A percentile compares a stretch with the other conserved stretches of the same genome.
Conservation (phyloP, 805 yeast species). For the Tetrapisispora phaffii region DNA sequence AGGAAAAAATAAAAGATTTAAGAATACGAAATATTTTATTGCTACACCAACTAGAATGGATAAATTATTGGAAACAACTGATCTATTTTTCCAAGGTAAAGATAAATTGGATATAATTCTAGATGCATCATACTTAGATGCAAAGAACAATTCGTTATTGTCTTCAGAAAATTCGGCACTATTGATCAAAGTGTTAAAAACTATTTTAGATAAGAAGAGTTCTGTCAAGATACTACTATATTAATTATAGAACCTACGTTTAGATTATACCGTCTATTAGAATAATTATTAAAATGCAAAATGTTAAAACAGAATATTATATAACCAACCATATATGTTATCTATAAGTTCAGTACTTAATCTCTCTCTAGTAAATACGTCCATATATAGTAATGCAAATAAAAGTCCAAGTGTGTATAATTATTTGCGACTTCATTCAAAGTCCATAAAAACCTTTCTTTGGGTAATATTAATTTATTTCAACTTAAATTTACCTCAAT, state of each 20-base stretch:
- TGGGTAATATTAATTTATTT: too few species aligned
- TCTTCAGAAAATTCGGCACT: constrained; percentile 20
- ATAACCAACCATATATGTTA: neutral
- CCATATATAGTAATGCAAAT: constrained; percentile 1
- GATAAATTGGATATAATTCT: constrained; percentile 28
- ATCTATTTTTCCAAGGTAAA: constrained; percentile 26
- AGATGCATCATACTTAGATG: constrained; percentile 28
- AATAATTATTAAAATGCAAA: neutral
- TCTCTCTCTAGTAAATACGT: neutral
- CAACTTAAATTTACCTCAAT: too few species aligned
- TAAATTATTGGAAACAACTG: constrained; percentile 20
- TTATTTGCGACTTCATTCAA: neutral
- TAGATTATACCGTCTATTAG: constrained; percentile 18
- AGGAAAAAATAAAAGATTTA: constrained; percentile 10
- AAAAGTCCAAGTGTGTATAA: neutral
- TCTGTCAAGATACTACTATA: constrained; percentile 28
- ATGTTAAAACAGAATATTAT: neutral
- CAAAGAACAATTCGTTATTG: constrained; percentile 22
- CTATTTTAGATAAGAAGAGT: constrained; percentile 24
- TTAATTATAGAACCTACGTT: constrained; percentile 6
- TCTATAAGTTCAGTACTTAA: neutral
- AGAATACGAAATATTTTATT: constrained; percentile 20
- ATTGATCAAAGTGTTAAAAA: constrained; percentile 21
- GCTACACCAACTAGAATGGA: constrained; percentile 27
- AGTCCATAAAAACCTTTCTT: neutral